Conservation (phyloP, 495 filamentous ascomycete species). For the Penicillium canariense region DNA sequence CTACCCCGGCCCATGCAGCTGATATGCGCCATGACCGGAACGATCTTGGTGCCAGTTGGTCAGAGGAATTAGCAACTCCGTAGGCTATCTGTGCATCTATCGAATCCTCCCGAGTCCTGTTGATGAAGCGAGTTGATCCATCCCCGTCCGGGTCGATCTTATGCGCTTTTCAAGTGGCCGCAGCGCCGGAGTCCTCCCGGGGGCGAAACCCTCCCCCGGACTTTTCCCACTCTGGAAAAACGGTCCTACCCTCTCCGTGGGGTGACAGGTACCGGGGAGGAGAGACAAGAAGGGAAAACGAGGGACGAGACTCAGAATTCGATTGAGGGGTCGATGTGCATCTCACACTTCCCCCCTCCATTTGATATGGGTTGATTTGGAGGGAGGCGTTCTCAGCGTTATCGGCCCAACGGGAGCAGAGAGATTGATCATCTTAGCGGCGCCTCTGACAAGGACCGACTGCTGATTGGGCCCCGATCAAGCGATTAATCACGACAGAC, state of each 20-base stretch:
- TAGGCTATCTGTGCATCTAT: neutral
- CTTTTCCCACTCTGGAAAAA: constrained; percentile 13
- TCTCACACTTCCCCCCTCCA: too few species aligned
- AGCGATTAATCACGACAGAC: constrained; percentile 7
- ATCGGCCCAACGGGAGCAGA: constrained; percentile 30
- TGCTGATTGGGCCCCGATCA: constrained; percentile 22
- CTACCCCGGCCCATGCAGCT: constrained; percentile 12
- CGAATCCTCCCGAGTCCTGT: too few species aligned
- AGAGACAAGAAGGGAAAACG: neutral
- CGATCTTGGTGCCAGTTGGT: constrained; percentile 15
- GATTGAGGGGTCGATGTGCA: constrained; percentile 14
- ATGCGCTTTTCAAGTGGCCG: neutral
- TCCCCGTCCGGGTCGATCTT: neutral
- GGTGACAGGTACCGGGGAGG: constrained; percentile 4
- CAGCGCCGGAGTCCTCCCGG: neutral
- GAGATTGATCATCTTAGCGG: constrained; percentile 26
- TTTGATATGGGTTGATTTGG: constrained; percentile 16
- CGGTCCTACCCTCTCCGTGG: constrained; percentile 9
- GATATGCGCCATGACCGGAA: constrained; percentile 15
- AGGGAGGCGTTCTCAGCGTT: constrained; percentile 11
- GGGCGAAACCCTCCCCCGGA: constrained; percentile 19
- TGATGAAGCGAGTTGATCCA: neutral
- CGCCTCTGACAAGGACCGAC: constrained; percentile 19
- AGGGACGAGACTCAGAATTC: neutral
- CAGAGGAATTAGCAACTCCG: constrained; percentile 18